Evolutionary conservation across 352 stramenopile species (phyloP), one percentile per base, ranked within the genome.

Genomic region (Globisporangium lucens): DNA sequence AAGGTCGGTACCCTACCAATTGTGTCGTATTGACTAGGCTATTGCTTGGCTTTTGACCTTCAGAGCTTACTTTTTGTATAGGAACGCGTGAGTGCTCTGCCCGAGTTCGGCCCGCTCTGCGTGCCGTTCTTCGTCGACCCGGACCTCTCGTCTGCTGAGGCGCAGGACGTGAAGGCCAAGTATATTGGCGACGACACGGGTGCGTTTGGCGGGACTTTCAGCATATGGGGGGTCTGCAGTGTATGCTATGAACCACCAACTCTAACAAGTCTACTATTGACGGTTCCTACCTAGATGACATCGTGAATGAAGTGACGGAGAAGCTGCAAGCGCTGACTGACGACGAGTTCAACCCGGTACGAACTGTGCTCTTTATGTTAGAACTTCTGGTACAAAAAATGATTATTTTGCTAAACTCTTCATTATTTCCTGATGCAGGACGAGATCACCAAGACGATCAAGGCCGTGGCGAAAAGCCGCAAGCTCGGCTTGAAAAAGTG

Each of bases 401-500:
- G 35, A 30, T 6, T 29, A 22, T 15, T 1, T 13, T n/a, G 17
- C 38, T n/a, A 55, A 56, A 22, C 36, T 43, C 10, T 43, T 13
- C 10, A 43, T 38, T 38, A 38, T 38, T 12, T 9, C 9, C 35
- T 38, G 8, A 38, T 38, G 35, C 71, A 96, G 88, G 79, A 94
- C 65, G 56, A 78, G 15, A 94, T 96, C 72, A 94, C 83, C 6
- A 81, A 81, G 47, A 78, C 74, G 53, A 89, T 94, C 72, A 96
- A 94, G 75, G 71, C 72, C 2, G 74, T 92, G 20, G 85, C 85
- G 29, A 94, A 94, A 46, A 85, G 78, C 51, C 77, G 77, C 33
- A 94, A 94, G 57, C 75, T 96, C 8, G 83, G 83, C 0, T 51
- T 94, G 29, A 96, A 96, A 67, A 90, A 89, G 88, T 96, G 60